Evolutionary conservation across 192 early-diverging fungal genomes (phyloP).

Genomic region (Dispira parvispora): DNA sequence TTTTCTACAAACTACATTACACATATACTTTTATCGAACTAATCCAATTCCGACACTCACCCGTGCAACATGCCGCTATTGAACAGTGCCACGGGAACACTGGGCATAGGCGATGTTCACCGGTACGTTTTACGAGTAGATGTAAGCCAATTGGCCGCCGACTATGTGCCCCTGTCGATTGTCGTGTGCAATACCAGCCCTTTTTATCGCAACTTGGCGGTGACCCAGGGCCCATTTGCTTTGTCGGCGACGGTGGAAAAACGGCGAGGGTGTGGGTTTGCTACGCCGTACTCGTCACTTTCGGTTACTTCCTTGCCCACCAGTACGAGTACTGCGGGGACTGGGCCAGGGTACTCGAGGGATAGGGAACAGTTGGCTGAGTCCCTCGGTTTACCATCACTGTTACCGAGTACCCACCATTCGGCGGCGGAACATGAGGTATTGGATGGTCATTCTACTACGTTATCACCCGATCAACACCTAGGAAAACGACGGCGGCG

Average conservation of each 20-base stretch:
- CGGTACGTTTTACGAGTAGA: neutral
- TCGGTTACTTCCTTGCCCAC: neutral
- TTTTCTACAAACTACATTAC: too few species aligned
- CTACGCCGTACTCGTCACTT: neutral
- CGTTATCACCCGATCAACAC: neutral
- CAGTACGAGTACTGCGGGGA: neutral
- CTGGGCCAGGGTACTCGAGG: too few species aligned
- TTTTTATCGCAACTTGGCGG: conserved; percentile 4
- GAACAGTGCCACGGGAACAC: neutral
- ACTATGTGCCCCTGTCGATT: neutral
- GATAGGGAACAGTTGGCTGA: too few species aligned
- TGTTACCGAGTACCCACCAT: neutral
- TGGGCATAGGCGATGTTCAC: conserved; percentile 5
- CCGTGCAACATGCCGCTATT: neutral
- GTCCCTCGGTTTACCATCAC: neutral
- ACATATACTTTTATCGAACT: too few species aligned
- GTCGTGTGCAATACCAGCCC: conserved; percentile 7
- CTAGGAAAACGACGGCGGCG: neutral
- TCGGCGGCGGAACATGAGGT: too few species aligned
- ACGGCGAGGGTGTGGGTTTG: neutral
- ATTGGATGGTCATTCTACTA: neutral
- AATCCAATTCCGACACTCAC: too few species aligned
- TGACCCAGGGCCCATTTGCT: neutral
- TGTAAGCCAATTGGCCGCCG: neutral
- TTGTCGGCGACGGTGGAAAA: conserved; percentile 10